Percentiles rank a stretch among this genome's conserved stretches.
Evolutionary conservation across 208 protist species (phyloP).

Genomic region (Porcisia hertigi): DNA sequence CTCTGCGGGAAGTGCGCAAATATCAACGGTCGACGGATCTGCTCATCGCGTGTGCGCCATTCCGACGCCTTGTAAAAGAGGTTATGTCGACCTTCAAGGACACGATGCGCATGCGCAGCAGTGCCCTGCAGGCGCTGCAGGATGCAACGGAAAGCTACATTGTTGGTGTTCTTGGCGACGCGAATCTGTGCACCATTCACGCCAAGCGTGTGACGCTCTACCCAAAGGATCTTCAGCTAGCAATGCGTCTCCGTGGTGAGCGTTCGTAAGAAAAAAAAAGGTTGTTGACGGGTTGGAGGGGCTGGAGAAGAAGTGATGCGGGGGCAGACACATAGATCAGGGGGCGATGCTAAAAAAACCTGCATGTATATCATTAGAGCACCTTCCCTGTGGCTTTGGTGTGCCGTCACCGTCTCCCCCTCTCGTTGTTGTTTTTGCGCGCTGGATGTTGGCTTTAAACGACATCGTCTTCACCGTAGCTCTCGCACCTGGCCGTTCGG

Average conservation of each 20-base stretch:
- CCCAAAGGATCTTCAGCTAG: conserved; percentile 99
- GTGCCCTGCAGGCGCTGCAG: conserved; percentile 93
- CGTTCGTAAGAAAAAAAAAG: conserved; percentile 28
- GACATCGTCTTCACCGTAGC: no score
- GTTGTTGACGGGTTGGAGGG: not conserved
- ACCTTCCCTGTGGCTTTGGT: not conserved
- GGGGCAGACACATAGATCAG: not conserved
- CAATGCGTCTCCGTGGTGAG: conserved; percentile 97
- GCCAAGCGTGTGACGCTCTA: conserved; percentile 99
- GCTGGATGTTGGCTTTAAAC: not conserved
- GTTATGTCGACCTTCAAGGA: conserved; percentile 96
- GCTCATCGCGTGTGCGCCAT: conserved; percentile 98
- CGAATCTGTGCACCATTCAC: conserved; percentile 98
- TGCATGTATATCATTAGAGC: not conserved
- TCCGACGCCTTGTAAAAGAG: conserved; percentile 99
- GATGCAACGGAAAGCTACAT: conserved; percentile 98
- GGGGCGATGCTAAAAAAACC: not conserved
- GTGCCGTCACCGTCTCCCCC: not conserved
- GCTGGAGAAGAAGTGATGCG: not conserved
- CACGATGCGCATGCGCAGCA: conserved; percentile 68
- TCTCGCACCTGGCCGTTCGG: no score
- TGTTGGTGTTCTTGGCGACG: conserved; percentile 92
- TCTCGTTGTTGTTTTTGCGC: not conserved
- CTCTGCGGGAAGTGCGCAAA: conserved; percentile 98
- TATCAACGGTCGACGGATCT: conserved; percentile 99